phyloP scores from a whole-genome alignment of 2,329 filamentous ascomycete species.

The Venturia nashicola region DNA sequence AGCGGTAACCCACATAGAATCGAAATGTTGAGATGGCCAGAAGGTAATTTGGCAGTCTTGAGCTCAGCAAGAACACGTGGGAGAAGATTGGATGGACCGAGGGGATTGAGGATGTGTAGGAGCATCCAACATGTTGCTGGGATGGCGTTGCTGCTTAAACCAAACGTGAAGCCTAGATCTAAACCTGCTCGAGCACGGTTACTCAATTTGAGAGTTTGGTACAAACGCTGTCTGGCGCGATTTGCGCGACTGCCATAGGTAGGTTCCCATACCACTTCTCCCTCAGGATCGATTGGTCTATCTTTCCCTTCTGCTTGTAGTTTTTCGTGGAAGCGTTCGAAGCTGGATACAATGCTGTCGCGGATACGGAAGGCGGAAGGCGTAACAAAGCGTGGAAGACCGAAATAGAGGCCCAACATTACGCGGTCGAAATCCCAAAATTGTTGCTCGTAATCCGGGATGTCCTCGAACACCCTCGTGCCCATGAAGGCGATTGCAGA shows the following conservation, averaged over 20 bases:
- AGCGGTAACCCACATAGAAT: conserved; percentile 19
- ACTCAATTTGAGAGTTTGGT: conserved; percentile 15
- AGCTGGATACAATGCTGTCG: conserved; percentile 15
- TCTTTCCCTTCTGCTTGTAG: conserved; percentile 10
- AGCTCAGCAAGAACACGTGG: conserved; percentile 18
- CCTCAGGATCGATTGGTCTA: conserved; percentile 9
- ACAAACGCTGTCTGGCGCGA: conserved; percentile 18
- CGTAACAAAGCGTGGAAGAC: conserved; percentile 16
- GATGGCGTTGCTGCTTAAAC: conserved; percentile 20
- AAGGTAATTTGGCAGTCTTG: conserved; percentile 12
- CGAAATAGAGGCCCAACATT: conserved; percentile 19
- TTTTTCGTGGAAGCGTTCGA: conserved; percentile 18
- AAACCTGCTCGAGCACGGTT: conserved; percentile 14
- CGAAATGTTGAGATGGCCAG: conserved; percentile 17
- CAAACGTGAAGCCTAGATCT: conserved; percentile 22
- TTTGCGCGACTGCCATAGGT: conserved; percentile 18
- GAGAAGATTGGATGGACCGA: conserved; percentile 14
- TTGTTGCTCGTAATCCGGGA: conserved; percentile 18
- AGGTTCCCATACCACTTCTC: conserved; percentile 17
- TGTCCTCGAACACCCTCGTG: conserved; percentile 18
- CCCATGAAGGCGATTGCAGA: conserved; percentile 19
- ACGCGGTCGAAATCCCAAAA: conserved; percentile 20
- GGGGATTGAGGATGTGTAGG: conserved; percentile 20
- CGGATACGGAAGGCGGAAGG: conserved; percentile 14
- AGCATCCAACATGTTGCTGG: conserved; percentile 22